Evolutionary conservation across 495 filamentous ascomycete genomes (phyloP).

Genomic region (Friedmanniomyces simplex): DNA sequence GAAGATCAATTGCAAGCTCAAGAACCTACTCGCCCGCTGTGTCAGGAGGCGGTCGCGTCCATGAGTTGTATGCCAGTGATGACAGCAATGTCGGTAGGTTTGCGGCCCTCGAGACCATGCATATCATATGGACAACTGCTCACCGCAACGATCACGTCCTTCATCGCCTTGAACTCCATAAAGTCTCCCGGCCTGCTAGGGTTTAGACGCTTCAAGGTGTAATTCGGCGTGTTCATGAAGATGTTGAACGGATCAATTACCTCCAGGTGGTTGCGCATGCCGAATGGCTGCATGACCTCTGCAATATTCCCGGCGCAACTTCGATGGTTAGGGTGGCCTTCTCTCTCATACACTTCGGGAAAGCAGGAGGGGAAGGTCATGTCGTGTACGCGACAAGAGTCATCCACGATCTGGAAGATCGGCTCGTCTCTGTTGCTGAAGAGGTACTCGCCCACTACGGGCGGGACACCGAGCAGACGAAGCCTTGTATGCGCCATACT

Average conservation of each 20-base stretch:
- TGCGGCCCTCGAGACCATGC: constrained; percentile 30
- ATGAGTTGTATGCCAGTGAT: constrained; percentile 12
- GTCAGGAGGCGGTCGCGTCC: neutral
- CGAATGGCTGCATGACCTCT: constrained; percentile 26
- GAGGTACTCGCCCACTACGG: constrained; percentile 28
- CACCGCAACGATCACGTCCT: constrained; percentile 25
- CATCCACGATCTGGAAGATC: constrained; percentile 22
- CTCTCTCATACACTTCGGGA: constrained; percentile 25
- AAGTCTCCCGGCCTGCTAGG: constrained; percentile 29
- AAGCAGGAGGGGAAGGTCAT: constrained; percentile 32
- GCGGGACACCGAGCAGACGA: constrained; percentile 24
- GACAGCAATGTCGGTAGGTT: constrained; percentile 28
- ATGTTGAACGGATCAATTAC: constrained; percentile 24
- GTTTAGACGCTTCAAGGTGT: constrained; percentile 26
- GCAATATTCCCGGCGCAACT: constrained; percentile 29
- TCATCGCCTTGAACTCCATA: constrained; percentile 31
- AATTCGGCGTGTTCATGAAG: constrained; percentile 32
- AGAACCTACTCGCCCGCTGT: too few relatives aligned
- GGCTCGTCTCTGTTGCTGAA: constrained; percentile 25
- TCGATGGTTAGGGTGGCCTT: constrained; percentile 25
- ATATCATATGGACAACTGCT: constrained; percentile 32
- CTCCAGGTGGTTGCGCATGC: constrained; percentile 17
- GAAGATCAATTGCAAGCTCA: too few relatives aligned
- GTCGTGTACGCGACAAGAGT: constrained; percentile 29
- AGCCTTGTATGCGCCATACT: constrained; percentile 31